phyloP scores from a whole-genome alignment of 2,329 filamentous ascomycete genomes.

The Fusarium mundagurra region DNA sequence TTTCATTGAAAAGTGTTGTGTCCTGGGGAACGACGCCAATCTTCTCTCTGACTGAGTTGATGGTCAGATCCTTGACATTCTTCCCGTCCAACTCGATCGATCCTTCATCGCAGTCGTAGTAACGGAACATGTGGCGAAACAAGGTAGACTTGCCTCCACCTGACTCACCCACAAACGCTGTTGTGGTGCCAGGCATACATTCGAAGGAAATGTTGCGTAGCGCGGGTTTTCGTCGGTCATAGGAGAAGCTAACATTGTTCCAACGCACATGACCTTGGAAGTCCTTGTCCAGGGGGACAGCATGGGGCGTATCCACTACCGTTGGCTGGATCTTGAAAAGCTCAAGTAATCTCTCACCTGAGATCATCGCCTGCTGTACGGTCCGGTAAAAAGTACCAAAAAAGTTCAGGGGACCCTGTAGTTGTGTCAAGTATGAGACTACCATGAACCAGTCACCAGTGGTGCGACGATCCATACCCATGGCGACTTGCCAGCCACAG shows the following conservation, averaged over 20 bases:
- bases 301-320: constrained; percentile 80
- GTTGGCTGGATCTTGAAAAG: constrained; percentile 96
- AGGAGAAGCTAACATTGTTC: constrained; percentile 89
- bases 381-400: constrained; percentile 96
- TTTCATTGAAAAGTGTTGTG: constrained; percentile 93
- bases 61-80: constrained; percentile 86
- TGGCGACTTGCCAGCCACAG: constrained; percentile 79
- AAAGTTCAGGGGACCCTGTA: constrained; percentile 84
- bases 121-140: constrained; percentile 94
- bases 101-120: constrained; percentile 87
- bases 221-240: constrained; percentile 86
- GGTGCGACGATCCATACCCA: constrained; percentile 68
- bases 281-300: constrained; percentile 63
- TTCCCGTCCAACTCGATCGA: constrained; percentile 85
- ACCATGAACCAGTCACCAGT: constrained; percentile 79
- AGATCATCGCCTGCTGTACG: constrained; percentile 97
- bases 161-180: constrained; percentile 94
- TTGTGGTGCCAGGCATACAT: constrained; percentile 89
- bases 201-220: constrained; percentile 85
- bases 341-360: constrained; percentile 92
- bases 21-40: constrained; percentile 98
- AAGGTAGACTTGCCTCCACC: constrained; percentile 97
- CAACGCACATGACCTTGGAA: constrained; percentile 88
- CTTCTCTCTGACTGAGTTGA: constrained; percentile 89
- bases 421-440: constrained; percentile 80